Percentiles rank a stretch among this genome's conserved stretches.
phyloP scores from a whole-genome alignment of 2,329 filamentous ascomycete genomes.

The Neonectria hederae region DNA sequence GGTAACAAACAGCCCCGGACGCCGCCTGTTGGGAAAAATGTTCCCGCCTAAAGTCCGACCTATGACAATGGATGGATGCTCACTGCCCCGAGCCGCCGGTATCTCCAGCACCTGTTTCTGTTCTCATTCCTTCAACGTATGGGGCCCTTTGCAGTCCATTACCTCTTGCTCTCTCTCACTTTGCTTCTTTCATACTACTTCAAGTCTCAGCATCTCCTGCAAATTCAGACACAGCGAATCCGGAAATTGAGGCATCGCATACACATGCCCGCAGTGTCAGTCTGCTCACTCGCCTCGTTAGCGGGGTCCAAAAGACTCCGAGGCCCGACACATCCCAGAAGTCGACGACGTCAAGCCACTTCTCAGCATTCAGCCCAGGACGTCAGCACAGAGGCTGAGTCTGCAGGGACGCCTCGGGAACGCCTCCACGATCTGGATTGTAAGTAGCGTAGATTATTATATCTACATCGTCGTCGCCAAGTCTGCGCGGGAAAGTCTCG shows the following conservation, averaged over 20 bases:
- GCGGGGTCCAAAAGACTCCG: conserved; percentile 2
- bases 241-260: not conserved
- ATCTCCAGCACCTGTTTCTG: conserved; percentile 5
- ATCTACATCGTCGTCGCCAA: not conserved
- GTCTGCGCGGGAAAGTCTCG: not conserved
- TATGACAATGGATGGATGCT: conserved; percentile 15
- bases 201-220: not conserved
- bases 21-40: not conserved
- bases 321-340: not conserved
- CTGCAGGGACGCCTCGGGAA: not conserved
- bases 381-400: conserved; percentile 7
- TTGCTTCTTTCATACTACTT: not conserved
- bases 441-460: not conserved
- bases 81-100: conserved; percentile 15
- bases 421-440: not conserved
- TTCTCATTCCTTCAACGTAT: not conserved
- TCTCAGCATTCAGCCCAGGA: not conserved
- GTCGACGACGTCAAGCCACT: not conserved
- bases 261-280: not conserved
- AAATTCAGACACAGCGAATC: not conserved
- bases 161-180: not conserved
- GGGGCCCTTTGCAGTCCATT: not conserved
- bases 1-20: not conserved
- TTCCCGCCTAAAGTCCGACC: conserved; percentile 12
- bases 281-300: not conserved